Evolutionary conservation across 768 basidiomycete genomes (phyloP).

Genomic region (Cyclocybe aegerita): DNA sequence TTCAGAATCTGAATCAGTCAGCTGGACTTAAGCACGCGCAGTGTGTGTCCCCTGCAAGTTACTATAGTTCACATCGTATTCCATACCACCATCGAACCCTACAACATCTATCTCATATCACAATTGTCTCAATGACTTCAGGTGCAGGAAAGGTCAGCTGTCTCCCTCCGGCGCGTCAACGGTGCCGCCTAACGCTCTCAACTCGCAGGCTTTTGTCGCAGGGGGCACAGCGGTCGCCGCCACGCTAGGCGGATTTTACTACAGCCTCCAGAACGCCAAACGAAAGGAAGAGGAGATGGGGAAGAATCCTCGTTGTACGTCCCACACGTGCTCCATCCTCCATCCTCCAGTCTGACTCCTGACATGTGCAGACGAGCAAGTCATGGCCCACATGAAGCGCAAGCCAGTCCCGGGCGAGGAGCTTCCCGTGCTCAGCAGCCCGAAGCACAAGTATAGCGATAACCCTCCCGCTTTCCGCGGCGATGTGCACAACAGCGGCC

Average conservation of each 20-base stretch:
- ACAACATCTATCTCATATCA: too few species aligned
- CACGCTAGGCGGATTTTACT: constrained; percentile 28
- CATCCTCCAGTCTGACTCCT: not conserved
- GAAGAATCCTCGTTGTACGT: constrained; percentile 30
- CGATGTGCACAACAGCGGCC: constrained; percentile 25
- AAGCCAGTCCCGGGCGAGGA: constrained; percentile 13
- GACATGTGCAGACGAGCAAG: constrained; percentile 28
- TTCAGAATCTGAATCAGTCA: too few species aligned
- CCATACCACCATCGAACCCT: too few species aligned
- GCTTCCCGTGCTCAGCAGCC: constrained; percentile 6
- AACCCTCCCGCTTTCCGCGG: constrained; percentile 14
- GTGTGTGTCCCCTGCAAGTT: too few species aligned
- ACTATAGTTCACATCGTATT: too few species aligned
- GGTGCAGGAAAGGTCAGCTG: too few species aligned
- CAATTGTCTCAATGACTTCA: too few species aligned
- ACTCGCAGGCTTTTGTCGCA: constrained; percentile 25
- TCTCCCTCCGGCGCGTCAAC: not conserved
- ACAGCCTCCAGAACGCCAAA: constrained; percentile 25
- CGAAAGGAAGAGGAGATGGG: constrained; percentile 23
- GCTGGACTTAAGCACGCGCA: too few species aligned
- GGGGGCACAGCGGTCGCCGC: constrained; percentile 26
- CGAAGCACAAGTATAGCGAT: constrained; percentile 7
- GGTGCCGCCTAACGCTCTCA: not conserved
- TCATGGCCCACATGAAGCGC: constrained; percentile 23
- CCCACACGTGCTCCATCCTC: not conserved